Evolutionary conservation across 129 eudicot species (phyloP).

Genomic region (Arctium lappa): DNA sequence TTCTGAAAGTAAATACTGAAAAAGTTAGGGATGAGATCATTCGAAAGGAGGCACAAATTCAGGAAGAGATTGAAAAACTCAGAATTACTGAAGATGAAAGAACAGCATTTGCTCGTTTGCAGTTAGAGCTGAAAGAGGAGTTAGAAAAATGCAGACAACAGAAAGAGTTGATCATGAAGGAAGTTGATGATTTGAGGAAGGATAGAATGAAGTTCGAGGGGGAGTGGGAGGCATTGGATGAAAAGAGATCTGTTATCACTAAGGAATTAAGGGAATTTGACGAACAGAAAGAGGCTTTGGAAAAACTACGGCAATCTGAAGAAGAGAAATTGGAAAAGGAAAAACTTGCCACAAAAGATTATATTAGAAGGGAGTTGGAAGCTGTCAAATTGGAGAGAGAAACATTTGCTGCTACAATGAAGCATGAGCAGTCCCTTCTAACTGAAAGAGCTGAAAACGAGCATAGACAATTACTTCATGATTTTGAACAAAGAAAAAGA

Average conservation of each 20-base stretch:
- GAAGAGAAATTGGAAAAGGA: constrained; percentile 58
- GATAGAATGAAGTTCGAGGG: constrained; percentile 71
- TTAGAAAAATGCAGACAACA: constrained; percentile 52
- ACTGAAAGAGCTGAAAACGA: constrained; percentile 47
- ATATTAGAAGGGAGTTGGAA: constrained; percentile 46
- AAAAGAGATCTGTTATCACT: constrained; percentile 44
- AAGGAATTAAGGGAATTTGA: constrained; percentile 42
- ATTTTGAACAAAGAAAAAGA: constrained; percentile 51
- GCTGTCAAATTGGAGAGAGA: constrained; percentile 58
- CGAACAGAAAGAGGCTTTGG: constrained; percentile 51
- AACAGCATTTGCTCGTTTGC: constrained; percentile 45
- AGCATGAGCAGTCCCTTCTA: constrained; percentile 46
- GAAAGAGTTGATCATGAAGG: constrained; percentile 54
- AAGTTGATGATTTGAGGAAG: constrained; percentile 60
- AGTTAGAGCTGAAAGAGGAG: constrained; percentile 59
- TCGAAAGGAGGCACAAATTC: constrained; percentile 44
- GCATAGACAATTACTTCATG: constrained; percentile 48
- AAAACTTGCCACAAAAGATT: constrained; percentile 45
- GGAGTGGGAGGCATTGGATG: constrained; percentile 90
- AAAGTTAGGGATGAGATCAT: constrained; percentile 39
- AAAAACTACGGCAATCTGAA: constrained; percentile 36
- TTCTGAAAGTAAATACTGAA: constrained; percentile 42
- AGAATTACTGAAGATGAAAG: constrained; percentile 46
- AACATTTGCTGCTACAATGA: constrained; percentile 59
- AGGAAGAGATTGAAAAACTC: constrained; percentile 55